Percentiles rank a stretch among this genome's conserved stretches.
These are phyloP conservation scores for Ceratocystiopsis minuta DNA, from an alignment of 2,329 filamentous ascomycete genomes.

Conservation along the genomic window DNA sequence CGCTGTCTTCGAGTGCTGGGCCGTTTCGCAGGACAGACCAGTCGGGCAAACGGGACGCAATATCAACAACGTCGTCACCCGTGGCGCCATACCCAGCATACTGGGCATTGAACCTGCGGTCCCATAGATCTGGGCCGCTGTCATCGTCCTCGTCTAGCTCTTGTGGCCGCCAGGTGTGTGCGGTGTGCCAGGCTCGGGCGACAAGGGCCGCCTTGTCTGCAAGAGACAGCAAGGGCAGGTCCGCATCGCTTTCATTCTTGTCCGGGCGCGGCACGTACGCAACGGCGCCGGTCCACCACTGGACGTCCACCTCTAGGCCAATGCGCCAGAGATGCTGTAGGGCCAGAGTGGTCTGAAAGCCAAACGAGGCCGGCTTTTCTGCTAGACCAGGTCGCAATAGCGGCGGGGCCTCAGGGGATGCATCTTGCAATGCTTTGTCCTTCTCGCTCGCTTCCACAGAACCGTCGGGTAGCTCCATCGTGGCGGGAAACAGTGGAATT, in stretches of 20 bases:
- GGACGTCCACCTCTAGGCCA: slow-evolving; percentile 49
- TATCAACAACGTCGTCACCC: not conserved
- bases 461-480: slow-evolving; percentile 43
- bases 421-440: too few relatives aligned
- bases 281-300: slow-evolving; percentile 58
- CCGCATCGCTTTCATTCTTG: slow-evolving; percentile 4
- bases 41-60: slow-evolving; percentile 25
- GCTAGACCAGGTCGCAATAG: not conserved
- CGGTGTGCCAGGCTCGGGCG: slow-evolving; percentile 27
- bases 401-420: too few relatives aligned
- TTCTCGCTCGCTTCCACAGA: not conserved
- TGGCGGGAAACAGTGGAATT: slow-evolving; percentile 68
- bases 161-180: slow-evolving; percentile 23
- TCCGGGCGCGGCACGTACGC: slow-evolving; percentile 44
- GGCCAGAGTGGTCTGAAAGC: slow-evolving; percentile 48
- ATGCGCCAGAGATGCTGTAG: slow-evolving; percentile 85
- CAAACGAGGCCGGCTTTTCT: slow-evolving; percentile 13
- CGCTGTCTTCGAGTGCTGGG: slow-evolving; percentile 9
- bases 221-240: slow-evolving; percentile 10
- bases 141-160: slow-evolving; percentile 26
- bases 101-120: slow-evolving; percentile 37
- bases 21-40: slow-evolving; percentile 21
- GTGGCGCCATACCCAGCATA: slow-evolving; percentile 22
- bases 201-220: slow-evolving; percentile 23
- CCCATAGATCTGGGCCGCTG: slow-evolving; percentile 48